Percentiles rank a stretch among this genome's conserved stretches.
phyloP scores from a whole-genome alignment of 129 eudicot species.

The Tagetes erecta region DNA sequence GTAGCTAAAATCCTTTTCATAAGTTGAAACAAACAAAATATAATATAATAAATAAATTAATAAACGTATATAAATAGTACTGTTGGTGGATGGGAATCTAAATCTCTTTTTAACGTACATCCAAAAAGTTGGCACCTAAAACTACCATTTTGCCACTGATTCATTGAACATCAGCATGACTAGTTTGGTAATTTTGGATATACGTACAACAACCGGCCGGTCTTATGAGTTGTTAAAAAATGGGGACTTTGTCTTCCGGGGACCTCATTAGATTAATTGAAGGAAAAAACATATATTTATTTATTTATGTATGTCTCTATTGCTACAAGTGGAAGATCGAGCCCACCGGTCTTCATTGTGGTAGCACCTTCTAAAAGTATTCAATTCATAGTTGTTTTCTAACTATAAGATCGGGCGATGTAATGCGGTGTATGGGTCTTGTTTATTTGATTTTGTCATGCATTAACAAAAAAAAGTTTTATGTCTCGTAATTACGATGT shows the following conservation, averaged over 20 bases:
- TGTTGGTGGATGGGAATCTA: constrained; percentile 40
- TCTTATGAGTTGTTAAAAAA: constrained; percentile 36
- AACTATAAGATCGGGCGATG: no score
- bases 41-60: not conserved
- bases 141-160: constrained; percentile 32
- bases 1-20: not conserved
- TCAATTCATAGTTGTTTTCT: no score
- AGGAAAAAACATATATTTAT: not conserved
- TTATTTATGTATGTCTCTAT: no score
- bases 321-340: no score
- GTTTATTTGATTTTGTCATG: no score
- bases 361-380: no score
- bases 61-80: not conserved
- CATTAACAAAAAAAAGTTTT: no score
- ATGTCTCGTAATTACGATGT: no score
- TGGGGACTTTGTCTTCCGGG: constrained; percentile 42
- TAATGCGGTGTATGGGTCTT: no score
- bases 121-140: constrained; percentile 20
- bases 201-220: not conserved
- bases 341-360: no score
- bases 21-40: not conserved
- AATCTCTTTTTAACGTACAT: constrained; percentile 13
- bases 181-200: constrained; percentile 31
- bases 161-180: constrained; percentile 26
- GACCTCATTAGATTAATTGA: constrained; percentile 45